phyloP scores from a whole-genome alignment of 495 filamentous ascomycete species.

The Hypoxylon lienhwacheense region DNA sequence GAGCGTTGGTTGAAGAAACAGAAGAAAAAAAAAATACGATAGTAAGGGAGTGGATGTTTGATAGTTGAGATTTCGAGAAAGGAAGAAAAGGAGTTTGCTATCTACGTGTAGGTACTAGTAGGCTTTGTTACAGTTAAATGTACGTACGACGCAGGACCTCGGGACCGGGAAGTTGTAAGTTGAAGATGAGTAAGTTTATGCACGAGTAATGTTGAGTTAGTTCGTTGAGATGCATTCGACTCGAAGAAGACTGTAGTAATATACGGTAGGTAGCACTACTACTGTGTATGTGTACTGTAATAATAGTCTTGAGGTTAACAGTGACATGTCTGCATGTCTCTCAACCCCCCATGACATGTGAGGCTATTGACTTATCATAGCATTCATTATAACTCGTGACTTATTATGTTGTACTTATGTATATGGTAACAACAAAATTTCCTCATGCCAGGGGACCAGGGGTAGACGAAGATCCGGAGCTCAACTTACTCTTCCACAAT shows the following conservation, averaged over 20 bases:
- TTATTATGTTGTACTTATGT: too few relatives aligned
- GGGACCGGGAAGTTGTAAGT: too few relatives aligned
- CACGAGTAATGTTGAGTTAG: conserved; percentile 28
- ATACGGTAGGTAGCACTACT: too few relatives aligned
- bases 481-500: too few relatives aligned
- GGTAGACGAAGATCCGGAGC: conserved; percentile 1
- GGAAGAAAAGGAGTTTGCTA: conserved; percentile 6
- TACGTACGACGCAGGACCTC: not conserved
- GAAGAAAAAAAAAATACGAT: not conserved
- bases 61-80: not conserved
- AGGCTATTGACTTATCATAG: too few relatives aligned
- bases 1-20: not conserved
- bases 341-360: too few relatives aligned
- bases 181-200: conserved; percentile 8
- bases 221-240: conserved; percentile 6
- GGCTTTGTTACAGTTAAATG: conserved; percentile 22
- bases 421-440: conserved; percentile 14
- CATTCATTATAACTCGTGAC: too few relatives aligned
- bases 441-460: not conserved
- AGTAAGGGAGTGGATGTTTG: not conserved
- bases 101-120: too few relatives aligned
- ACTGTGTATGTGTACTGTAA: too few relatives aligned
- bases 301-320: too few relatives aligned
- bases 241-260: too few relatives aligned
- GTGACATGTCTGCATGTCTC: too few relatives aligned